Evolutionary conservation across 306 rosid species (phyloP).

Genomic region (Rosa persica): DNA sequence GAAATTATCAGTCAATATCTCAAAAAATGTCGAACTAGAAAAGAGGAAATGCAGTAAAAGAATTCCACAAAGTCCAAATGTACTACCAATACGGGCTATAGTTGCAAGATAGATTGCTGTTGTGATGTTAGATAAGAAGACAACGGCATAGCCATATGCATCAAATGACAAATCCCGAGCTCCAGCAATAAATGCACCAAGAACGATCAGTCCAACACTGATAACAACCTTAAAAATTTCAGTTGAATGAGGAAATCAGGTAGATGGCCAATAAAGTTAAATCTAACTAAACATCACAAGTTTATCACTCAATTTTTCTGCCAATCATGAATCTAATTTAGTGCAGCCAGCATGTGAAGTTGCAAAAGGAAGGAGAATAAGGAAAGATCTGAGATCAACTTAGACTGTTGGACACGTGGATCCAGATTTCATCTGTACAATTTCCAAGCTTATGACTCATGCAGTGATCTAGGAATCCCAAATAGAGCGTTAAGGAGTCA

Average conservation of each 20-base stretch:
- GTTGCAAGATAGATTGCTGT: conserved; percentile 97
- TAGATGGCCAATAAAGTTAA: conserved; percentile 34
- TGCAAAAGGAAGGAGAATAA: not conserved
- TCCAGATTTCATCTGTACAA: not conserved
- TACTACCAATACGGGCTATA: conserved; percentile 80
- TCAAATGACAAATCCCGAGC: conserved; percentile 91
- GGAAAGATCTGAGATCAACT: not conserved
- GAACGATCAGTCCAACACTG: conserved; percentile 90
- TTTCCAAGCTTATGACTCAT: not conserved
- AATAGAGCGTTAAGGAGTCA: not conserved
- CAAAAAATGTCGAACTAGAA: conserved; percentile 27
- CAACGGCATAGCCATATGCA: conserved; percentile 77
- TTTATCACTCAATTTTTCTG: not conserved
- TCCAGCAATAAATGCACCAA: conserved; percentile 96
- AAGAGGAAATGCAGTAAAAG: conserved; percentile 21
- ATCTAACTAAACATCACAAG: not conserved
- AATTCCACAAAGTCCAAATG: conserved; percentile 20
- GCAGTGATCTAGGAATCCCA: not conserved
- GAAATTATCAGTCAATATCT: conserved; percentile 15
- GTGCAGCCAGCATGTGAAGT: not conserved
- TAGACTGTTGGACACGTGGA: not conserved
- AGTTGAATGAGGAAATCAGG: conserved; percentile 71
- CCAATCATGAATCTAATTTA: not conserved
- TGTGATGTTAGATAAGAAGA: conserved; percentile 80
- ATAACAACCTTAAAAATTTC: conserved; percentile 73